Base-by-base conservation (phyloP, 345 rosid genomes). In the Trapa incisa region DNA sequence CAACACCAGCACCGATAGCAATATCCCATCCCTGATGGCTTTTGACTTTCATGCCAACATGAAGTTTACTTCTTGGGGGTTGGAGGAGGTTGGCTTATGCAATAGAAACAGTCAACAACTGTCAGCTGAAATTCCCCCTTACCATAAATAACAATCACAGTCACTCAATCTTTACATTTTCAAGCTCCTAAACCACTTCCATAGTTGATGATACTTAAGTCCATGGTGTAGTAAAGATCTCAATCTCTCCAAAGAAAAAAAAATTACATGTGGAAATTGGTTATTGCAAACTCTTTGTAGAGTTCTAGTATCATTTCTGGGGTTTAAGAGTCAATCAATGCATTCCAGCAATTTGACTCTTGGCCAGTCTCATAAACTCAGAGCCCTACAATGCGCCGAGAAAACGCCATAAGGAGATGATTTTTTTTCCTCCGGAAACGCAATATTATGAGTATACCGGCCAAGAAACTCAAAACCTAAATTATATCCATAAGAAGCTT, bases 51-150 rank as follows among this genome's bases (percentile, higher is more conserved):
- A 81, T 1, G 64, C 32, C 6, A 5, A 39, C 70, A 85, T 70
- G 38, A 77, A 17, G 1, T 75, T 70, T 47, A 36, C 76, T 76
- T 85, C 89, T 68, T 67, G 61, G 43, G 70, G 43, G 70, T 65
- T 17, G 29, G 29, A 22, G 29, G 29, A 22, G 29, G 85, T 82
- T 75, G 80, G 42, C n/a, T 63, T 65, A 74, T 68, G 82, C 86
- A 83, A 65, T 36, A 38, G n/a, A 45, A 60, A 29, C 17, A 67
- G 2, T 2, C 63, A 35, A 58, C 33, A 58, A 6, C 29, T 11
- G 35, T 58, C 37, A 58, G 63, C 63, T 8, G 38, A 38, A 32
- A 32, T 15, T 32, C 35, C 37, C 38, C 32, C 35, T 32, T 2
- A 33, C 29, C 29, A 22, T 22, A 13, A 54, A 54, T 22, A 35